Evolutionary conservation across 1,139 yeast species (phyloP), one percentile per base, ranked within the genome.

Genomic region (Kurtzmaniella natalensis): DNA sequence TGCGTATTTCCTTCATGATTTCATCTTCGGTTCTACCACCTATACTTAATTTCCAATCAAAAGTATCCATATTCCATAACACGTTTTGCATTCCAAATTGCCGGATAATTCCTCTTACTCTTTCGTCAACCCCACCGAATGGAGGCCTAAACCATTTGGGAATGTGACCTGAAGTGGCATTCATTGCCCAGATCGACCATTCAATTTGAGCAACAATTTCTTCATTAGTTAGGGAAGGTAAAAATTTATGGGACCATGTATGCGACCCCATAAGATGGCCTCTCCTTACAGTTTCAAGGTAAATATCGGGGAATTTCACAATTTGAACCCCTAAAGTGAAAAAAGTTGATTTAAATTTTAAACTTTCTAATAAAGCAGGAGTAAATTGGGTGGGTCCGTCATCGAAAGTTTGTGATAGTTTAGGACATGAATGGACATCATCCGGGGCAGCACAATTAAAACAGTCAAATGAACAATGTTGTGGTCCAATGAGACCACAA

Each of bases 131-230:
- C 0, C 95, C 96, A 1, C 97, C 97, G 55, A 86, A 89, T 0
- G 98, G 98, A 0, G 98, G 98, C 41, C 98, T 70, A 56, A 85
- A 89, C 83, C 92, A 92, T 49, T 82, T 81, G 10, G 97, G 97
- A n/a, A 85, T 55, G 48, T 88, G 92, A 16, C 80, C 70, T 0
- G 87, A 84, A 0, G 97, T 88, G 3, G 96, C 96, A 59, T 92
- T 88, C 94, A 88, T 86, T 5, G 96, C 96, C 97, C 97, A 89
- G 25, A 88, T 78, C 2, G 94, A 82, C 98, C 97, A 89, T 59
- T 89, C 81, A 31, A 89, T 62, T 55, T 89, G 96, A 0, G 96
- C 95, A 39, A 84, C 78, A 15, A 89, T 76, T 42, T 86, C 75
- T 55, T 86, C 92, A 53, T 87, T 87, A 13, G 77, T 57, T 38